phyloP scores from a whole-genome alignment of 2,329 filamentous ascomycete species.

The Nigrospora sphaerica region DNA sequence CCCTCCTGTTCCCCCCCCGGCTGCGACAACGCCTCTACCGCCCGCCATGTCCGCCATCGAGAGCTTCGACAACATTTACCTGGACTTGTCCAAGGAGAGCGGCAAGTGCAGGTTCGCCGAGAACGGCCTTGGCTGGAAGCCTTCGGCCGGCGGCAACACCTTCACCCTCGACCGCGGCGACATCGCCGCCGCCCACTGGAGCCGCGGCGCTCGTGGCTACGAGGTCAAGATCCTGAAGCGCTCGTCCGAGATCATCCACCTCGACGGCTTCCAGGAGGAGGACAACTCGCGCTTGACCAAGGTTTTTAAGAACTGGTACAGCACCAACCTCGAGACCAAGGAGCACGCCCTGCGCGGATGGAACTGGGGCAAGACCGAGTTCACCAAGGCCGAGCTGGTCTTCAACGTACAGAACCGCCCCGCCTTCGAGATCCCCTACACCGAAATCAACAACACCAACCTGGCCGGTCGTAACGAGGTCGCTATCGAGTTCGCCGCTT shows the following conservation, averaged over 20 bases:
- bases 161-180: slow-evolving; percentile 88
- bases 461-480: slow-evolving; percentile 96
- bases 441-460: slow-evolving; percentile 96
- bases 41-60: slow-evolving; percentile 45
- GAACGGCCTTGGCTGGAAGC: slow-evolving; percentile 93
- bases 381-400: slow-evolving; percentile 86
- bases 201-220: slow-evolving; percentile 82
- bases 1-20: not conserved
- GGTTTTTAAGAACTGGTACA: slow-evolving; percentile 98
- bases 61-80: slow-evolving; percentile 94
- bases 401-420: slow-evolving; percentile 98
- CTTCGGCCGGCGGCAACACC: slow-evolving; percentile 76
- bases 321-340: slow-evolving; percentile 81
- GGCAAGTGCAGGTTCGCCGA: slow-evolving; percentile 95
- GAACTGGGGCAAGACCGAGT: slow-evolving; percentile 99
- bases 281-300: slow-evolving; percentile 88
- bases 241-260: slow-evolving; percentile 78
- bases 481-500: slow-evolving; percentile 81
- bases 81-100: slow-evolving; percentile 87
- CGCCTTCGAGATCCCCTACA: slow-evolving; percentile 93
- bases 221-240: slow-evolving; percentile 88
- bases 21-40: not conserved
- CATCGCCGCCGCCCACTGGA: slow-evolving; percentile 88
- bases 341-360: slow-evolving; percentile 94
- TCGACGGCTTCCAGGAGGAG: slow-evolving; percentile 92